These are phyloP conservation scores for sunflower (Helianthus annuus) DNA, from an alignment of 129 eudicot species.

Conservation along the genomic window HanXRQr2.0-SUNRISE NC_035435.2:84542704-84543203, in stretches of 20 bases:
- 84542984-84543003: neutral
- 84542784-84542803: conserved; percentile 5
- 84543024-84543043: neutral
- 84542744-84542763: neutral
- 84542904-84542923: conserved; percentile 13
- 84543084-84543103: neutral
- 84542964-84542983: conserved; percentile 3
- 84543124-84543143: conserved; percentile 4
- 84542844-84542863: neutral
- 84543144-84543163: neutral
- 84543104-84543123: neutral
- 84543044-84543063: neutral
- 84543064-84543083: neutral
- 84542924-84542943: neutral
- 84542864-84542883: neutral
- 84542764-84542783: neutral
- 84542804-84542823: conserved; percentile 10
- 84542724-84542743: conserved; percentile 2
- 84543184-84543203: conserved; percentile 1
- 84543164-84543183: conserved; percentile 19
- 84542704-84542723: neutral
- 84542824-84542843: neutral
- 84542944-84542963: neutral
- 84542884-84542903: conserved; percentile 6
- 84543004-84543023: conserved; percentile 18